Evolutionary conservation across 352 stramenopile genomes (phyloP).

Genomic region (Phytophthora sojae): DNA sequence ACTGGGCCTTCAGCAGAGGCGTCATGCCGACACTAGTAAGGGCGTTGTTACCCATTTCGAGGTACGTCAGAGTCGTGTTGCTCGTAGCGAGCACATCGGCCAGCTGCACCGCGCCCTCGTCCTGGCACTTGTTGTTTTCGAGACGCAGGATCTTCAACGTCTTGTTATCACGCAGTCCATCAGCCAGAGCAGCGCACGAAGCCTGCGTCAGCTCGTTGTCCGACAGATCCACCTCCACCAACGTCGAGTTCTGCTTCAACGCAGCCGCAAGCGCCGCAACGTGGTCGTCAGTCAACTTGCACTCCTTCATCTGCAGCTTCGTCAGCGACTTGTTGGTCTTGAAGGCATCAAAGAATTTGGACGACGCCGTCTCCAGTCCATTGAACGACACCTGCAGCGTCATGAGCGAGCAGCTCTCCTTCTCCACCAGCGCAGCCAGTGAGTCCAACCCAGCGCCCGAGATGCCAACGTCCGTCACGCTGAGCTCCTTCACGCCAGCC

Average conservation of each 20-base stretch:
- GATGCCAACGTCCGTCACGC: conserved; percentile 57
- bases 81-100: conserved; percentile 39
- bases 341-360: conserved; percentile 67
- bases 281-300: conserved; percentile 60
- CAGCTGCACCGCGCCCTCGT: conserved; percentile 55
- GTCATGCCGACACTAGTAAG: conserved; percentile 60
- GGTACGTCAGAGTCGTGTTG: conserved; percentile 54
- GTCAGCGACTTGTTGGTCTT: conserved; percentile 66
- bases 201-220: conserved; percentile 64
- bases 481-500: conserved; percentile 44
- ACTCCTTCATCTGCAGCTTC: conserved; percentile 74
- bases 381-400: conserved; percentile 83
- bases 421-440: conserved; percentile 51
- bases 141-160: conserved; percentile 57
- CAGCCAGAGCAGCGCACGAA: conserved; percentile 46
- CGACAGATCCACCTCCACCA: conserved; percentile 72
- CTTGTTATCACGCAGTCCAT: conserved; percentile 57
- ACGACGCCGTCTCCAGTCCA: conserved; percentile 39
- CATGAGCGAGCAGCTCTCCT: conserved; percentile 56
- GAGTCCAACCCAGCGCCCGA: conserved; percentile 55
- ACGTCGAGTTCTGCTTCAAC: conserved; percentile 54
- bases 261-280: conserved; percentile 48
- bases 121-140: conserved; percentile 65
- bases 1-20: conserved; percentile 49
- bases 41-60: conserved; percentile 79